Base-by-base conservation (phyloP, 2,329 filamentous ascomycete genomes). In the Calonectria hawksworthii region DNA sequence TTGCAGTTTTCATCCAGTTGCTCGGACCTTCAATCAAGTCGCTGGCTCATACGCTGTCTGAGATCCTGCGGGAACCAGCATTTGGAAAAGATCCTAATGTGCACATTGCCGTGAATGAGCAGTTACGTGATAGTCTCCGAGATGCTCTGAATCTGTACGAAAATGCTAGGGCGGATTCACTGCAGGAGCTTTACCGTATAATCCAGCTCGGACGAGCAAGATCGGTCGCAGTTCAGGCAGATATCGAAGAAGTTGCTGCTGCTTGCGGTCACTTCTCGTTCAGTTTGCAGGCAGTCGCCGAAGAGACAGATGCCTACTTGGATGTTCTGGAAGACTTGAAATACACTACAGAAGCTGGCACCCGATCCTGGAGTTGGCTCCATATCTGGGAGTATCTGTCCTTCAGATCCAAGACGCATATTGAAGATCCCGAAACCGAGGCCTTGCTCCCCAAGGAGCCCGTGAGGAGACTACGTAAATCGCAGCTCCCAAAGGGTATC, bases 181-280 rank as follows among this genome's bases (percentile, higher is more conserved):
- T 99, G 9, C 90, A 93, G 72, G 90, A 94, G 72, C 89, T 99
- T 0, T 99, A 99, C 84, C 92, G 91, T 76, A 94, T 91, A 67
- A 95, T 96, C 74, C 93, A 96, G 79, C 88, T 96, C 50, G 92
- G 91, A 14, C 92, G 92, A 73, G 88, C 92, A 4, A 90, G 92
- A 52, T 93, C 94, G 0, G 90, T 95, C 68, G 94, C 94, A 75
- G 90, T 96, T 11, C 94, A 98, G 82, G 97, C 96, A 3, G 97
- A 99, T 83, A 96, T 98, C 72, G 97, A 99, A 83, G 97, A 99
- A 84, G 96, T 99, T 14, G 96, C 96, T 51, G 96, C 97, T n/a
- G 98, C 96, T 72, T 99, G 97, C 82, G 96, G 97, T 0, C 96
- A 99, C 85, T 99, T 99, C 83, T 96, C 95, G 82, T 98, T 97